Evolutionary conservation across 768 basidiomycete genomes (phyloP).

Genomic region (Nidularia pulvinata): DNA sequence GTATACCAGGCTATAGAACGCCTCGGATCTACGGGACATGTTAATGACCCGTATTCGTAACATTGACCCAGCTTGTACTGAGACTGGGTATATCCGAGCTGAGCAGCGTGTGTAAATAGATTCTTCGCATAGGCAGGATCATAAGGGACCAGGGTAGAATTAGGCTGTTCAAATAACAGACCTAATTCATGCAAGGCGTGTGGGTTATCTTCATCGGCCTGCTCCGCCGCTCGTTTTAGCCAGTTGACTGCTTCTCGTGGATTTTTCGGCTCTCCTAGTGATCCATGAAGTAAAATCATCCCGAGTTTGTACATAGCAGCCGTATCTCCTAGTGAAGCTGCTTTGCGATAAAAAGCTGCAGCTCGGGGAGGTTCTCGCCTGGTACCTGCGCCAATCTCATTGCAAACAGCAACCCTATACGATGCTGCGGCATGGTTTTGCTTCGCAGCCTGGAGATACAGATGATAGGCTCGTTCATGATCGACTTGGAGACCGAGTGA

Average conservation of each 20-base stretch:
- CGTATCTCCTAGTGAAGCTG: slow-evolving; percentile 94
- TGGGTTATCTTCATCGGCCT: slow-evolving; percentile 98
- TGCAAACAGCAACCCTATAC: slow-evolving; percentile 98
- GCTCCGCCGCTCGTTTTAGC: slow-evolving; percentile 93
- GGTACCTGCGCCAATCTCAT: slow-evolving; percentile 98
- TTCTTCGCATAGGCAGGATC: slow-evolving; percentile 85
- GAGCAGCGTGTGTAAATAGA: slow-evolving; percentile 88
- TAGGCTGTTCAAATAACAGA: slow-evolving; percentile 74
- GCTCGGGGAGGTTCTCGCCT: slow-evolving; percentile 86
- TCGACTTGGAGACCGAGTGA: slow-evolving; percentile 95
- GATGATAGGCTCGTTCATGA: slow-evolving; percentile 96
- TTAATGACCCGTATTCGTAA: slow-evolving; percentile 89
- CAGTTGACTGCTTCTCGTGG: slow-evolving; percentile 92
- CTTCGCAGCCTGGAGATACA: slow-evolving; percentile 96
- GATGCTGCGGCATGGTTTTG: slow-evolving; percentile 95
- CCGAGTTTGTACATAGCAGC: slow-evolving; percentile 99
- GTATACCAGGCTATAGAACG: slow-evolving; percentile 99
- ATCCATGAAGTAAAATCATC: slow-evolving; percentile 91
- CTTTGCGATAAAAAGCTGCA: slow-evolving; percentile 95
- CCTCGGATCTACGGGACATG: slow-evolving; percentile 91
- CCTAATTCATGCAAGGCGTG: slow-evolving; percentile 98
- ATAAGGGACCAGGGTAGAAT: slow-evolving; percentile 66
- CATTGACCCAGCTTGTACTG: slow-evolving; percentile 97
- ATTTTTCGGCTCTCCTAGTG: slow-evolving; percentile 81
- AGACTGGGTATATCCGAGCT: slow-evolving; percentile 90